These are phyloP conservation scores for Kondoa malvinella DNA, from an alignment of 768 basidiomycete genomes.

Conservation along the genomic window DNA sequence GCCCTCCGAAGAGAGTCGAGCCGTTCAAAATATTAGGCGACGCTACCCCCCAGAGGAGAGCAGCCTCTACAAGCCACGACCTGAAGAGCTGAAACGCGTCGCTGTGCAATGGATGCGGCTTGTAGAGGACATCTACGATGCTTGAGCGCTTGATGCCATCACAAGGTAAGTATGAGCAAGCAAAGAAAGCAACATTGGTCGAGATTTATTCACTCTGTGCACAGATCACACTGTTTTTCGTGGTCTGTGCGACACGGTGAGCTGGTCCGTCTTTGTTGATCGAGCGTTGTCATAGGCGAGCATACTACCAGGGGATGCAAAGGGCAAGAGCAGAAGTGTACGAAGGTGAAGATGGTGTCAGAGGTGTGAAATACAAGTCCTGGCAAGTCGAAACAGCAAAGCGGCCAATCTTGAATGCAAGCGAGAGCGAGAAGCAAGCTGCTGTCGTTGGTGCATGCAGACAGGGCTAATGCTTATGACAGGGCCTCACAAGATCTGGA, in stretches of 20 bases:
- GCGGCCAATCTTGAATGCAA: conserved; percentile 38
- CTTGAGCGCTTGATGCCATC: conserved; percentile 1
- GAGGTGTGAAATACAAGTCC: conserved; percentile 22
- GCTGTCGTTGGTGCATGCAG: no score
- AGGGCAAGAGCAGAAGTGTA: neutral
- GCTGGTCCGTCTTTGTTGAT: no score
- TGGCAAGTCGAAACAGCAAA: conserved; percentile 31
- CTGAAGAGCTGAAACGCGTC: neutral
- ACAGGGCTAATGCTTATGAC: no score
- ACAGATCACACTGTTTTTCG: no score
- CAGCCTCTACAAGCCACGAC: neutral
- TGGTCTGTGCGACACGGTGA: no score
- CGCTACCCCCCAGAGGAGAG: neutral
- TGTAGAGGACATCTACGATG: neutral
- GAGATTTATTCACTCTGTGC: neutral
- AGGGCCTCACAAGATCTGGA: conserved; percentile 36
- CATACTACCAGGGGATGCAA: no score
- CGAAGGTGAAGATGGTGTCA: neutral
- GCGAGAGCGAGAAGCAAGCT: conserved; percentile 51
- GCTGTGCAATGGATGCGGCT: conserved; percentile 4
- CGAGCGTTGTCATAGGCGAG: no score
- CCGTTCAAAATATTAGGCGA: neutral
- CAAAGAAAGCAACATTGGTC: neutral
- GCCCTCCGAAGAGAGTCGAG: neutral
- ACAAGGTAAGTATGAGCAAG: conserved; percentile 6